A percentile compares a stretch with the other conserved stretches of the same genome.
Conservation (phyloP, 176 grass and related monocot species). For the Cenchrus purpureus region DNA sequence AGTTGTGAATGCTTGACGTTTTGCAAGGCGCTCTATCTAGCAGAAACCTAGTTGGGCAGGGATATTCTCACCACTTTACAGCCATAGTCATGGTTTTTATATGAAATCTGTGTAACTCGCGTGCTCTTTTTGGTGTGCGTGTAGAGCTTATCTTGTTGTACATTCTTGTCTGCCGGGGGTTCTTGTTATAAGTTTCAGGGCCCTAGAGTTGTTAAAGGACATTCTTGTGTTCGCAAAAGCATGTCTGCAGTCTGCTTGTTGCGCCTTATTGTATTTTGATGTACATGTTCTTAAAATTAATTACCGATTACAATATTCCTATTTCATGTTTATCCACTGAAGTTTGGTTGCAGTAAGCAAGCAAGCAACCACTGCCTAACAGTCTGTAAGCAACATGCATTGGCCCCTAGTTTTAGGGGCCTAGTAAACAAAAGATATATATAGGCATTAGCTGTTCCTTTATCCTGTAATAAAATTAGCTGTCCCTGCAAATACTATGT, state of each 20-base stretch:
- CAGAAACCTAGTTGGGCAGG: constrained; percentile 54
- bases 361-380: constrained; percentile 16
- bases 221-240: constrained; percentile 12
- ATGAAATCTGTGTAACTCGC: constrained; percentile 35
- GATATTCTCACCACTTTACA: constrained; percentile 77
- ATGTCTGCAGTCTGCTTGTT: constrained; percentile 3
- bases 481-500: neutral
- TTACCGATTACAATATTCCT: neutral
- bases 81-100: constrained; percentile 36
- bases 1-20: constrained; percentile 68
- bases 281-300: neutral
- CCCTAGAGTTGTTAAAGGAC: constrained; percentile 1
- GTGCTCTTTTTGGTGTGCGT: constrained; percentile 36
- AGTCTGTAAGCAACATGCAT: constrained; percentile 13
- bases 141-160: constrained; percentile 47
- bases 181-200: constrained; percentile 43
- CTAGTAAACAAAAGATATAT: constrained; percentile 5
- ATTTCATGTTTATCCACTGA: constrained; percentile 20
- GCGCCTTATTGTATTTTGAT: neutral
- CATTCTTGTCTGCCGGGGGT: constrained; percentile 30
- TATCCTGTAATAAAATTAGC: neutral
- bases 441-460: neutral
- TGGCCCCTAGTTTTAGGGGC: neutral
- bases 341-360: constrained; percentile 14
- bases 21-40: constrained; percentile 64